Evolutionary conservation across 495 filamentous ascomycete species (phyloP).

Genomic region (Copromyces sp.): DNA sequence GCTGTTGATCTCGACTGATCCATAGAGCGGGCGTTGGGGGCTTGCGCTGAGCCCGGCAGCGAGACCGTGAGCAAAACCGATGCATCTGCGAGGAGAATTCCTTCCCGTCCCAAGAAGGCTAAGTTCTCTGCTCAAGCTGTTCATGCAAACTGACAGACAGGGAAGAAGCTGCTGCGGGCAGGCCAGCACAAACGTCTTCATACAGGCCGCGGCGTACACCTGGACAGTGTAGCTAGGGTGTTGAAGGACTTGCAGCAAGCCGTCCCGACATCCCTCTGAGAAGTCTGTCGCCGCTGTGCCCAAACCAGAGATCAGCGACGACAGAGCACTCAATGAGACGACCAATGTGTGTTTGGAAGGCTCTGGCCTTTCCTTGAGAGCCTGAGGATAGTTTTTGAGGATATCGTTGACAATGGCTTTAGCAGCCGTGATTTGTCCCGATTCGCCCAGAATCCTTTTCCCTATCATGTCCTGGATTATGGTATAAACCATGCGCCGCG

Average conservation of each 20-base stretch:
- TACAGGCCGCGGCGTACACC: constrained; percentile 71
- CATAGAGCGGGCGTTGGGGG: constrained; percentile 77
- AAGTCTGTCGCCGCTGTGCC: constrained; percentile 70
- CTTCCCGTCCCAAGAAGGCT: constrained; percentile 62
- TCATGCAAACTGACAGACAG: constrained; percentile 92
- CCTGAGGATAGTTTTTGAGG: constrained; percentile 90
- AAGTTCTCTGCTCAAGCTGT: constrained; percentile 82
- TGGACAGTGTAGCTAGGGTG: constrained; percentile 96
- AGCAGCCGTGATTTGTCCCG: constrained; percentile 72
- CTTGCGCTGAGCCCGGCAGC: constrained; percentile 87
- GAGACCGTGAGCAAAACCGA: constrained; percentile 89
- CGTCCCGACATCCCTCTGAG: constrained; percentile 75
- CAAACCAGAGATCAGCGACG: constrained; percentile 66
- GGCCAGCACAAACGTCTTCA: constrained; percentile 78
- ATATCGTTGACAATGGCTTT: constrained; percentile 76
- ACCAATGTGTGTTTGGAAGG: constrained; percentile 80
- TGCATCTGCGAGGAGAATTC: constrained; percentile 72
- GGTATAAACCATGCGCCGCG: constrained; percentile 72
- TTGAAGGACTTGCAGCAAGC: constrained; percentile 79
- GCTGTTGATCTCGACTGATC: constrained; percentile 91
- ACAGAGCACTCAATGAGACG: constrained; percentile 67
- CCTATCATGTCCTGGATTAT: constrained; percentile 81
- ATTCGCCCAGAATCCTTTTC: constrained; percentile 71
- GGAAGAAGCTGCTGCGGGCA: constrained; percentile 86
- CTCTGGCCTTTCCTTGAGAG: constrained; percentile 81